Conservation (phyloP, 768 basidiomycete genomes). For the Lactarius akahatsu region DNA sequence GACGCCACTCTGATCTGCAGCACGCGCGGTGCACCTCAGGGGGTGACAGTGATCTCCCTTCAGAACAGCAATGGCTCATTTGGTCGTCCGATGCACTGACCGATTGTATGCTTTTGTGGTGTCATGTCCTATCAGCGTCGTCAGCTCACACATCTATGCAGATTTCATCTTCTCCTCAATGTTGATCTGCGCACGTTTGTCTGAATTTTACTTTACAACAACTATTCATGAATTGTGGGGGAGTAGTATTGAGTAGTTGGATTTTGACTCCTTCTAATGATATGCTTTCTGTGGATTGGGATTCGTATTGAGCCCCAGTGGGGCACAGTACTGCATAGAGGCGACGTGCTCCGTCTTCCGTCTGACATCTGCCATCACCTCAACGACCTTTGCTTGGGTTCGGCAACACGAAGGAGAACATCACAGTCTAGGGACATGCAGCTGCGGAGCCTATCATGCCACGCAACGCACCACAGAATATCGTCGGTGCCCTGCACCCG, state of each 20-base stretch:
- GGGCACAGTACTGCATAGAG: not conserved
- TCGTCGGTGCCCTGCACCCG: no score
- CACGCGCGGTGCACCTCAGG: not conserved
- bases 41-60: not conserved
- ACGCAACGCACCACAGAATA: no score
- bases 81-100: not conserved
- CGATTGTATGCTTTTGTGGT: not conserved
- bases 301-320: no score
- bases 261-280: not conserved
- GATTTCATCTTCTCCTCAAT: not conserved
- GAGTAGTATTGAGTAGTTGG: not conserved
- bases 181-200: not conserved
- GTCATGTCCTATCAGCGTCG: not conserved
- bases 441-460: no score
- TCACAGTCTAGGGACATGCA: no score
- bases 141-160: not conserved
- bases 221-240: not conserved
- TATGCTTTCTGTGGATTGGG: not conserved
- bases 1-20: not conserved
- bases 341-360: no score
- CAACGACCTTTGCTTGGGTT: no score
- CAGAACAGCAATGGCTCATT: no score
- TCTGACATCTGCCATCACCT: not conserved
- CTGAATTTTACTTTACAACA: not conserved
- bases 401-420: no score